Conservation (phyloP, 305 asterid genomes). For the Solanum aculeatissimum region DNA sequence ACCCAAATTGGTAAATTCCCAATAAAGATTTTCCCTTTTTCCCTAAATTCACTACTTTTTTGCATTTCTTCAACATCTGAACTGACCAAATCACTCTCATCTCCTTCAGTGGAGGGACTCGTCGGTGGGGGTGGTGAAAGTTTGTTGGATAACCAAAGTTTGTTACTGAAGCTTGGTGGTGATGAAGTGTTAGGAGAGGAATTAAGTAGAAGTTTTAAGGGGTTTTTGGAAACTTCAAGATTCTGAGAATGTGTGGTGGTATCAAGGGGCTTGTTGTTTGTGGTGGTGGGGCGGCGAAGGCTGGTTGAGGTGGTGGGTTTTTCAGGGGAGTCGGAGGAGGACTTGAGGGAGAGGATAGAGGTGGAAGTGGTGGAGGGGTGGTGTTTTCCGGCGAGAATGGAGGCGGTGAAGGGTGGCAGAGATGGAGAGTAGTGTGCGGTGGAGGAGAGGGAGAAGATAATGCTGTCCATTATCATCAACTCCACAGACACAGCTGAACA, state of each 20-base stretch:
- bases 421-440: slow-evolving; percentile 1
- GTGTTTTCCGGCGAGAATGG: not conserved
- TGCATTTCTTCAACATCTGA: slow-evolving; percentile 7
- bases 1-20: slow-evolving; percentile 89
- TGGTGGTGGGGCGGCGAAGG: slow-evolving; percentile 1
- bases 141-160: slow-evolving; percentile 75
- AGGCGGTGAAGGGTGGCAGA: not conserved
- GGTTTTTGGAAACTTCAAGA: not conserved
- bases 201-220: not conserved
- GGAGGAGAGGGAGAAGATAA: not conserved
- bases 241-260: not conserved
- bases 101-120: not conserved
- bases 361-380: not conserved
- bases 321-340: not conserved
- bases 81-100: slow-evolving; percentile 16
- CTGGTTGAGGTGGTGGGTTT: not conserved
- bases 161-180: slow-evolving; percentile 26
- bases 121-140: slow-evolving; percentile 36
- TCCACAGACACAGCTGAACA: not conserved
- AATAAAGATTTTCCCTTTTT: slow-evolving; percentile 79
- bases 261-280: not conserved
- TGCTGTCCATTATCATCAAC: not conserved
- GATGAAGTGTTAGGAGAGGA: not conserved
- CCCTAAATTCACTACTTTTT: slow-evolving; percentile 34
- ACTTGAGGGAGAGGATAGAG: slow-evolving; percentile 2